phyloP scores from a whole-genome alignment of 768 basidiomycete genomes.

The Epithele typhae region DNA sequence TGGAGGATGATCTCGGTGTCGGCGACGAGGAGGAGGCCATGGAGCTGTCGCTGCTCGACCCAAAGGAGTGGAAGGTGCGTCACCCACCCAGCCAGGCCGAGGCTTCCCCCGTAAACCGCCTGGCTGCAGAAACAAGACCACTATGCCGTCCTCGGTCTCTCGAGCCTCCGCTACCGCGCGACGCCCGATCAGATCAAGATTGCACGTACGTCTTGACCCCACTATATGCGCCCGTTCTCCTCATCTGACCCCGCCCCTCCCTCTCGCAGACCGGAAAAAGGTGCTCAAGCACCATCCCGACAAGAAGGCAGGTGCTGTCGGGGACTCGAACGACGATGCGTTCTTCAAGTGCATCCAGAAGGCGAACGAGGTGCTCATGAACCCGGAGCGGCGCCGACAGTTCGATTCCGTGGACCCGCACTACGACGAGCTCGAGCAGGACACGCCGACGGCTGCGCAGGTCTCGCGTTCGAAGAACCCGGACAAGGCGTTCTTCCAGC shows the following conservation, averaged over 20 bases:
- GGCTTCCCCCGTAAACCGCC: not conserved
- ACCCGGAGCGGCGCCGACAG: slow-evolving; percentile 84
- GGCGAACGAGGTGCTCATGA: slow-evolving; percentile 89
- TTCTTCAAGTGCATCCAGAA: slow-evolving; percentile 99
- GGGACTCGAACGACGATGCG: slow-evolving; percentile 90
- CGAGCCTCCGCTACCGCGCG: slow-evolving; percentile 82
- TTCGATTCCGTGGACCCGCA: slow-evolving; percentile 94
- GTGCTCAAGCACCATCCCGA: slow-evolving; percentile 99
- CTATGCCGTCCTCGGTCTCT: slow-evolving; percentile 94
- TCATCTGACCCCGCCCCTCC: not conserved
- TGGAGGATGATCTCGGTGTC: slow-evolving; percentile 85
- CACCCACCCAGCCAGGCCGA: no score
- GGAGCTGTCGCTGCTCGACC: slow-evolving; percentile 72
- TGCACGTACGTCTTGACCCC: slow-evolving; percentile 65
- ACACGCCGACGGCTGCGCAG: slow-evolving; percentile 63
- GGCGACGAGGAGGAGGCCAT: slow-evolving; percentile 84
- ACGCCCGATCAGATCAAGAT: slow-evolving; percentile 92
- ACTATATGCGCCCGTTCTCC: no score
- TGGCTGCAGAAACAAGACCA: slow-evolving; percentile 90
- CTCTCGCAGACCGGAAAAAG: slow-evolving; percentile 85
- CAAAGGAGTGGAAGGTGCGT: slow-evolving; percentile 96
- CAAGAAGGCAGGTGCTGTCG: slow-evolving; percentile 79
- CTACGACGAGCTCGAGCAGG: slow-evolving; percentile 69
- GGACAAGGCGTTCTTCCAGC: slow-evolving; percentile 64
- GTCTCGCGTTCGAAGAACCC: slow-evolving; percentile 47